A percentile compares a stretch with the other conserved stretches of the same genome.
phyloP scores from a whole-genome alignment of 2,329 filamentous ascomycete species.

The Blastomyces percursus region DNA sequence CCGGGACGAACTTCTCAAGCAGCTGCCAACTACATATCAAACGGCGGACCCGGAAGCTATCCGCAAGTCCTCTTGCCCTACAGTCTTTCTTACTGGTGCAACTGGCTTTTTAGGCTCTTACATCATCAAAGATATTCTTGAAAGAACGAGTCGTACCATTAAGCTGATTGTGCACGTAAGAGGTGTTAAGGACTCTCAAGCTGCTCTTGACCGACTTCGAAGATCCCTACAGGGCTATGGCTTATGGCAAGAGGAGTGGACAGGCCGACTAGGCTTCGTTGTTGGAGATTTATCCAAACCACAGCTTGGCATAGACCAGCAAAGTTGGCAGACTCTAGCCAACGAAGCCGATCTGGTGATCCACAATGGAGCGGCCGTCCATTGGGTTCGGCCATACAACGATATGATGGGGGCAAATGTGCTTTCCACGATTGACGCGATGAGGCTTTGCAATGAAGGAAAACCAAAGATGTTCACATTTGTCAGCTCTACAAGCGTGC shows the following conservation, averaged over 20 bases:
- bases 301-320: slow-evolving; percentile 58
- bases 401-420: slow-evolving; percentile 66
- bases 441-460: slow-evolving; percentile 64
- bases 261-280: slow-evolving; percentile 52
- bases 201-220: slow-evolving; percentile 54
- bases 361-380: slow-evolving; percentile 68
- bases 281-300: slow-evolving; percentile 64
- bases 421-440: slow-evolving; percentile 62
- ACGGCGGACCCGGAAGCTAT: slow-evolving; percentile 20
- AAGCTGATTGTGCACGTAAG: slow-evolving; percentile 68
- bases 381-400: slow-evolving; percentile 73
- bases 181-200: slow-evolving; percentile 47
- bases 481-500: slow-evolving; percentile 67
- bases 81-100: slow-evolving; percentile 74
- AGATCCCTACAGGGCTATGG: slow-evolving; percentile 64
- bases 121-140: slow-evolving; percentile 63
- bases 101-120: slow-evolving; percentile 85
- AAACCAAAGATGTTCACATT: slow-evolving; percentile 73
- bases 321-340: slow-evolving; percentile 54
- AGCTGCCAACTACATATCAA: slow-evolving; percentile 39
- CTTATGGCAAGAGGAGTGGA: slow-evolving; percentile 55
- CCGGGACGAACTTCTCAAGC: slow-evolving; percentile 36
- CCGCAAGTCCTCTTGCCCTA: slow-evolving; percentile 29
- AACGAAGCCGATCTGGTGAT: slow-evolving; percentile 60
- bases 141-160: slow-evolving; percentile 43